Conservation (phyloP, 169 alveolate genomes). For the Amoebophrya sp. region DNA sequence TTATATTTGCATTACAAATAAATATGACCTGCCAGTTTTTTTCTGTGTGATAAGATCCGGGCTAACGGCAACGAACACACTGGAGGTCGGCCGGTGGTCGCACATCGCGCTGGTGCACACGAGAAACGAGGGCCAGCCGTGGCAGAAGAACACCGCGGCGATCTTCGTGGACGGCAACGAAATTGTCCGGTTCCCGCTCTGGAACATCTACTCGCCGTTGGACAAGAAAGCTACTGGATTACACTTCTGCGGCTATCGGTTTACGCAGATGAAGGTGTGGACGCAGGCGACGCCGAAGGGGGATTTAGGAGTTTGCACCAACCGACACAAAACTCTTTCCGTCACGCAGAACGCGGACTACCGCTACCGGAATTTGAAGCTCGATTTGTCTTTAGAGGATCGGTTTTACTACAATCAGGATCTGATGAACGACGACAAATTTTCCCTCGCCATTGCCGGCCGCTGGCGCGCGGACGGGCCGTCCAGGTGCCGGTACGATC, state of each 20-base stretch:
- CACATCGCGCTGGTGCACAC: not conserved
- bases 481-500: not conserved
- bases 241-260: not conserved
- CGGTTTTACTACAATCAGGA: not conserved
- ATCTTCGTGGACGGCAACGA: constrained; percentile 1
- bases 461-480: constrained; percentile 26
- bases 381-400: not conserved
- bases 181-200: not conserved
- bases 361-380: not conserved
- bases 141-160: not conserved
- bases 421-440: not conserved
- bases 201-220: not conserved
- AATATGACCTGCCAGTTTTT: too few species aligned
- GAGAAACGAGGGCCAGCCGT: not conserved
- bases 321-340: not conserved
- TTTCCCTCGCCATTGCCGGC: not conserved
- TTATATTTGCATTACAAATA: too few species aligned
- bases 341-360: not conserved
- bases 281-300: not conserved
- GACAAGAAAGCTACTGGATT: not conserved
- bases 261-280: constrained; percentile 4
- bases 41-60: too few species aligned
- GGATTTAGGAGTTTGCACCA: not conserved
- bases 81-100: not conserved
- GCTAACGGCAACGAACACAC: too few species aligned